A percentile compares a stretch with the other conserved stretches of the same genome.
Conservation (phyloP, 2,329 filamentous ascomycete genomes). For the Arachnomyces sp. region DNA sequence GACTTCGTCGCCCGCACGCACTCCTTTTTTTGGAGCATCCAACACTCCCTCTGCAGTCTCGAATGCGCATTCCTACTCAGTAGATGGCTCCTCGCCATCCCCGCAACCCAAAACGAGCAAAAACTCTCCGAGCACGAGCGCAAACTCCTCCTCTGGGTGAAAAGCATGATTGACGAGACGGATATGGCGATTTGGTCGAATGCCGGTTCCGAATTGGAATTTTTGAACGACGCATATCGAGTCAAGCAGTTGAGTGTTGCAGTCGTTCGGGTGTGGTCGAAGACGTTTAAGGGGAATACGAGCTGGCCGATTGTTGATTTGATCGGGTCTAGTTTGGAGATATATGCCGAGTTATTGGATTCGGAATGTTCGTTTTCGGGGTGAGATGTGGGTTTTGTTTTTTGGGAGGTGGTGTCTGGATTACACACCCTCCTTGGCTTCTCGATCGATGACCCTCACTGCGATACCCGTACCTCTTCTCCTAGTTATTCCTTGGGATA, state of each 20-base stretch:
- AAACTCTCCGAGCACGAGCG: slow-evolving; percentile 39
- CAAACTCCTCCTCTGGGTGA: slow-evolving; percentile 40
- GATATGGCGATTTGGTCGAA: slow-evolving; percentile 36
- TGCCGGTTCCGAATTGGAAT: slow-evolving; percentile 32
- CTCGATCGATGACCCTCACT: too few species aligned
- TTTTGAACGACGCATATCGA: slow-evolving; percentile 35
- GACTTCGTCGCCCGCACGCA: slow-evolving; percentile 46
- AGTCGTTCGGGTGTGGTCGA: slow-evolving; percentile 41
- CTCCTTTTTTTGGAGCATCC: slow-evolving; percentile 48
- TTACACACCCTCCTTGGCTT: background rate
- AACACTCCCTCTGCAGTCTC: slow-evolving; percentile 46
- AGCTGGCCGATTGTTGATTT: slow-evolving; percentile 42
- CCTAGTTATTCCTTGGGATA: too few species aligned
- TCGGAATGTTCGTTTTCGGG: slow-evolving; percentile 11
- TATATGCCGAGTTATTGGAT: slow-evolving; percentile 39
- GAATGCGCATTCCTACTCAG: slow-evolving; percentile 45
- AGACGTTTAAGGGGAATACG: slow-evolving; percentile 40
- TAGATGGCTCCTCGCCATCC: slow-evolving; percentile 39
- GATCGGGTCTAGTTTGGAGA: slow-evolving; percentile 38
- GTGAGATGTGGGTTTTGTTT: too few species aligned
- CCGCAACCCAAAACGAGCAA: slow-evolving; percentile 34
- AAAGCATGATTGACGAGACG: slow-evolving; percentile 43
- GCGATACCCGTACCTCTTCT: too few species aligned
- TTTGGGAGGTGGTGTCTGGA: background rate
- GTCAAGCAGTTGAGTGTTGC: slow-evolving; percentile 39